Conservation (phyloP, 257 asterid genomes). For the Solanum clarkiae region DNA sequence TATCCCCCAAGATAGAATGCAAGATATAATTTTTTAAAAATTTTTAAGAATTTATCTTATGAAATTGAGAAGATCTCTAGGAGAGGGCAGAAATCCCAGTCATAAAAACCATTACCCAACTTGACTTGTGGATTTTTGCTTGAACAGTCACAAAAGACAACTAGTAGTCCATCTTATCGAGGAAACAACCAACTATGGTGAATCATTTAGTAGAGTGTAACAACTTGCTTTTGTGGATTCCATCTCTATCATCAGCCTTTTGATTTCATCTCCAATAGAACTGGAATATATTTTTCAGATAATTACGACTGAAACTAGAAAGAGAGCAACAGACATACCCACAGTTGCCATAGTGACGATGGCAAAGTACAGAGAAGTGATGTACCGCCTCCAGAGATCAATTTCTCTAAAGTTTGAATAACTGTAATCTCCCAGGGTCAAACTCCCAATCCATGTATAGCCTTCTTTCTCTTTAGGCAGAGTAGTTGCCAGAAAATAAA, state of each 20-base stretch:
- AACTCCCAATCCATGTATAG: conserved; percentile 97
- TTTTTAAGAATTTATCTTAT: background rate
- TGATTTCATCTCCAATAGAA: background rate
- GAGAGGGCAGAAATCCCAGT: background rate
- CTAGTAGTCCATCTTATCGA: background rate
- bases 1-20: background rate
- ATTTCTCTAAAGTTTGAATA: conserved; percentile 70
- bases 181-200: background rate
- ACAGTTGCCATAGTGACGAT: conserved; percentile 96
- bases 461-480: conserved; percentile 71
- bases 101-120: background rate
- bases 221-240: background rate
- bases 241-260: background rate
- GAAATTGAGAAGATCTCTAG: background rate
- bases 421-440: conserved; percentile 71
- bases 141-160: background rate
- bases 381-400: conserved; percentile 77
- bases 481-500: conserved; percentile 88
- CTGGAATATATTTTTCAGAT: background rate
- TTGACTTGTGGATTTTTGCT: background rate
- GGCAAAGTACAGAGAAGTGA: conserved; percentile 81
- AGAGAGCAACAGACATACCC: conserved; percentile 37
- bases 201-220: background rate
- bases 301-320: background rate
- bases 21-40: background rate